Evolutionary conservation across 768 basidiomycete genomes (phyloP).

Genomic region (Tulasnella sp.): DNA sequence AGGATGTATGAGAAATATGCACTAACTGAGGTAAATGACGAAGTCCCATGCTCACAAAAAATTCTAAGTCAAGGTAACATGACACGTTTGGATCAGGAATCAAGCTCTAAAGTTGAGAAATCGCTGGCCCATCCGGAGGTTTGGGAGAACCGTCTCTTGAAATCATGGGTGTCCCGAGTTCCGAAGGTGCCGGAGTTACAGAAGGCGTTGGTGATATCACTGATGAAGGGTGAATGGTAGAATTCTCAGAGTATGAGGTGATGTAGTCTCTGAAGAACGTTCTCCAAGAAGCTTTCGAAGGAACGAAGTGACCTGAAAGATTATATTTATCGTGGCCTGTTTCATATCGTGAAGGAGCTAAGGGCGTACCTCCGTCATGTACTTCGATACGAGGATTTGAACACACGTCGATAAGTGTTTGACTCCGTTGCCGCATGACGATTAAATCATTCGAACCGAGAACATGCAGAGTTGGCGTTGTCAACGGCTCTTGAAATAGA

Average conservation of each 20-base stretch:
- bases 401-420: conserved; percentile 41
- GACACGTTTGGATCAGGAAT: no score
- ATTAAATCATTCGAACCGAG: conserved; percentile 67
- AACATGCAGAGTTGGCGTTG: conserved; percentile 66
- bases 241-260: no score
- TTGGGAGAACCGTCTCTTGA: no score
- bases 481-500: conserved; percentile 36
- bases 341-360: background rate
- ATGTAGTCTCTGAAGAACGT: conserved; percentile 55
- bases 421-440: conserved; percentile 55
- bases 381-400: conserved; percentile 49
- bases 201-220: background rate
- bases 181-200: no score
- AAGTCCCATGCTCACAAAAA: no score
- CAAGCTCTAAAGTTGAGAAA: no score
- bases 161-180: no score
- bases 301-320: conserved; percentile 38
- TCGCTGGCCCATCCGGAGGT: no score
- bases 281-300: conserved; percentile 63
- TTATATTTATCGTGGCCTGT: no score
- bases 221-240: conserved; percentile 13
- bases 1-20: no score
- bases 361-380: conserved; percentile 70
- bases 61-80: no score
- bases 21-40: no score